Base-by-base conservation (phyloP, 2,329 filamentous ascomycete species). In the Colletotrichum plurivorum region DNA sequence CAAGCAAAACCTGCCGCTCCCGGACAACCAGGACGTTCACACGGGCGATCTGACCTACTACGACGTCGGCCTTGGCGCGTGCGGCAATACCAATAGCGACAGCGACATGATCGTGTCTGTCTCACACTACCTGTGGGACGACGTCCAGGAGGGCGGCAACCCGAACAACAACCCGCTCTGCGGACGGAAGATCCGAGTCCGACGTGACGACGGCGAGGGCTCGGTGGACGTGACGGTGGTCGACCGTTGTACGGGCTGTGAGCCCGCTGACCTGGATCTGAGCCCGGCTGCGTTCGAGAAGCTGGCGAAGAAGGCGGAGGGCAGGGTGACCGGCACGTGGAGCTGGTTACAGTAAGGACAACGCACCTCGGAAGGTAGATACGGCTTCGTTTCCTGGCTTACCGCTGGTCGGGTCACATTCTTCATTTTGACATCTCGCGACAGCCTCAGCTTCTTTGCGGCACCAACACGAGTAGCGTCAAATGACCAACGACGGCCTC, bases 81-180 rank as follows among this genome's bases (percentile, higher is more conserved):
- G 93, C 76, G 93, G 93, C 5, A 78, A 86, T 39, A 84, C 80
- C 1, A 89, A 87, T 61, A 78, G 76, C 1, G 81, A 84, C 8
- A 79, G 77, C 8, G 90, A 94, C 65, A 75, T 85, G 65, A 87
- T 95, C 48, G 90, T 88, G 43, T 88, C 93, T 0, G 84, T 95
- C 0, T 91, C 90, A 2, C 87, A 91, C 73, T 75, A 85, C n/a
- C 76, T 93, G 5, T 95, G 89, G 75, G 92, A 94, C 76, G 84
- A 88, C 0, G 83, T 83, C 1, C 80, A 81, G 4, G 84, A 18
- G 31, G 82, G 25, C 81, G 84, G 2, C 2, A 83, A 90, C 75
- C 86, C 88, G 0, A 94, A 93, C 76, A 76, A 81, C 1, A 67
- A 56, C 15, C 51, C 43, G 2, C n/a, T 67, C 7, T 95, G 93